Conservation (phyloP, 2,329 filamentous ascomycete genomes). For the Pseudogymnoascus sp. region DNA sequence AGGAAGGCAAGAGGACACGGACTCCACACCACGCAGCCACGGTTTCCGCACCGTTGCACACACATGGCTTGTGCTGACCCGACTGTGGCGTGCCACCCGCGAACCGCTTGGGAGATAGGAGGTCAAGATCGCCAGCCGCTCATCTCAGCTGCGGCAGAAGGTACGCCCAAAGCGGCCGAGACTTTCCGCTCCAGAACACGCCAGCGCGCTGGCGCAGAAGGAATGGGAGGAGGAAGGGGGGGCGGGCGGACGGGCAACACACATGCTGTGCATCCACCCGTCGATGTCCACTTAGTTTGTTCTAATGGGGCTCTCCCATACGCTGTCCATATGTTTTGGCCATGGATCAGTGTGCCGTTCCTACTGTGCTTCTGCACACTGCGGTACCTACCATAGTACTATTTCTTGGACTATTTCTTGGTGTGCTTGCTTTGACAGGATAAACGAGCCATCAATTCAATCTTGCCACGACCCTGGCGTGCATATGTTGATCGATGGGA, state of each 20-base stretch:
- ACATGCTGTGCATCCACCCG: background rate
- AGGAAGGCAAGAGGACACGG: background rate
- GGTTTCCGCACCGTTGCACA: background rate
- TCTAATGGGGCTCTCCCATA: background rate
- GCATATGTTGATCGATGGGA: constrained; percentile 4
- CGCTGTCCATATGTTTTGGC: background rate
- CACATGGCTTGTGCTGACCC: background rate
- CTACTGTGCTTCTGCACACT: background rate
- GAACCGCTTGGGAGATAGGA: background rate
- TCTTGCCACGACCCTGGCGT: background rate
- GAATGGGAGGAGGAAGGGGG: background rate
- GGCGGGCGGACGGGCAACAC: background rate
- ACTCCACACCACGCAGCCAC: background rate
- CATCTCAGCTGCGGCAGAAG: background rate
- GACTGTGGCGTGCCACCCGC: background rate
- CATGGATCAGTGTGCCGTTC: background rate
- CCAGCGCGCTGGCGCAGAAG: background rate
- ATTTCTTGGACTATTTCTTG: background rate
- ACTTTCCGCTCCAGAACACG: background rate
- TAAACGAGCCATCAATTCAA: background rate
- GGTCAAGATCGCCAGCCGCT: background rate
- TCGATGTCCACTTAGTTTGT: background rate
- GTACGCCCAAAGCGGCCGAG: background rate
- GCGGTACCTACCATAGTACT: background rate
- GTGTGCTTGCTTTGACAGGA: background rate